Evolutionary conservation across 1,284 basidiomycete species (phyloP), one percentile per base, ranked within the genome.

Genomic region (Sporisorium iseilematis-ciliati): DNA sequence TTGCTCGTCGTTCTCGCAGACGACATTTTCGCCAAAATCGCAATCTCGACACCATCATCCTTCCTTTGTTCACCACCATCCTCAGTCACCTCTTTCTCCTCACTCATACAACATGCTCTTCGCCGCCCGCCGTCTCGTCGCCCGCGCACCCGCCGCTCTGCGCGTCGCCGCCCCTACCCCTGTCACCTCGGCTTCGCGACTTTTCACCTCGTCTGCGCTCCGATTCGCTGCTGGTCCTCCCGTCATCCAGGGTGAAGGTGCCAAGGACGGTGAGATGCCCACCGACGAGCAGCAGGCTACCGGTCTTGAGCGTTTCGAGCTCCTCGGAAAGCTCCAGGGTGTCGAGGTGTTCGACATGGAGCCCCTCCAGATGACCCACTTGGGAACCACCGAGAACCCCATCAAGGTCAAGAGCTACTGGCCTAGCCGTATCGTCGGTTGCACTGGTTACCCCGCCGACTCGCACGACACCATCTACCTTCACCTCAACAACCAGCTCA

Each of bases 271-370:
- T 76, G 88, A 91, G 72, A 90, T 94, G 71, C 91, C 94, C 65
- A 92, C 92, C 71, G 92, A 94, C 87, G 89, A 92, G 84, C 89
- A 93, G 80, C 96, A 99, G 88, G 90, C 95, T 31, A 99, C 96
- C 78, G 95, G 96, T 91, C 89, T 97, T 69, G 95, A 97, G 87
- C 93, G 96, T 87, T 91, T 95, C 85, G 93, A 99, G 88, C 88
- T 97, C 56, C 87, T 97, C 67, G 93, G 93, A 83, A 91, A 93
- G 79, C 88, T 95, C 83, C 90, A 95, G 87, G 95, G 95, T 64
- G 87, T 94, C 57, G 91, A 94, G 50, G 91, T 95, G 61, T 99
- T 98, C 88, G 95, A 97, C 87, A 89, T 92, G 86, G 89, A 90
- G 77, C 93, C 95, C 50, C 89, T 98, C 74, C 91, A 94, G 85